These are phyloP conservation scores for Fragilariopsis cylindrus DNA, from an alignment of 108 stramenopile species.

Conservation along the genomic window DNA sequence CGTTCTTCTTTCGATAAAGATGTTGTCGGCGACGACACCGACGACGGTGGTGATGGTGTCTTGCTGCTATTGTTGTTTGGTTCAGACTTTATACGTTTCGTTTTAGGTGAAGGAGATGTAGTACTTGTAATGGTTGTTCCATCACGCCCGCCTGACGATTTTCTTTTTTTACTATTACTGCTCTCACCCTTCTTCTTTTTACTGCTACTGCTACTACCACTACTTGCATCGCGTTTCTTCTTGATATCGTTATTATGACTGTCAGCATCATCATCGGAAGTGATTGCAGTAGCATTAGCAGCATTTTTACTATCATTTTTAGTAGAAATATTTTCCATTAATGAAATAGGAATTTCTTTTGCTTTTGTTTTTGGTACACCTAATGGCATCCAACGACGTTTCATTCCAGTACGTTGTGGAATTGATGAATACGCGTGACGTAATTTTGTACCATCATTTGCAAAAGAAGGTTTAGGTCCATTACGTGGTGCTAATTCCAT, in stretches of 20 bases:
- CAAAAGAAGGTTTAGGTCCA: slow-evolving; percentile 33
- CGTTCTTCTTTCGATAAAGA: background rate
- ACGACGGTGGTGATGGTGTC: background rate
- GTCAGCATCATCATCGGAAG: background rate
- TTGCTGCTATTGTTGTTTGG: slow-evolving; percentile 1
- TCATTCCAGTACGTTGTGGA: slow-evolving; percentile 74
- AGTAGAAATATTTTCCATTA: background rate
- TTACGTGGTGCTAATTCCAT: slow-evolving; percentile 33
- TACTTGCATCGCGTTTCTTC: background rate
- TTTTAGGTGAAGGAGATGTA: background rate
- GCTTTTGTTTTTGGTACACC: background rate
- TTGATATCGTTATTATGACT: background rate
- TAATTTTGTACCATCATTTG: slow-evolving; percentile 32
- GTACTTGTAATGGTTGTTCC: background rate
- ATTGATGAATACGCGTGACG: slow-evolving; percentile 65
- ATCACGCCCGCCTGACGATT: background rate
- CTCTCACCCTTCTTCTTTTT: background rate
- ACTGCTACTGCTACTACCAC: background rate
- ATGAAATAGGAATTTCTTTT: background rate
- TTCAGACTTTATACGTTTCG: slow-evolving; percentile 24
- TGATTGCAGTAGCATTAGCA: background rate
- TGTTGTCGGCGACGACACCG: too few relatives aligned
- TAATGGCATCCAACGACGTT: slow-evolving; percentile 73
- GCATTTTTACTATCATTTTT: too few relatives aligned
- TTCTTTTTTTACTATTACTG: background rate